phyloP scores from a whole-genome alignment of 2,329 filamentous ascomycete species.

The Rosellinia necatrix region DNA sequence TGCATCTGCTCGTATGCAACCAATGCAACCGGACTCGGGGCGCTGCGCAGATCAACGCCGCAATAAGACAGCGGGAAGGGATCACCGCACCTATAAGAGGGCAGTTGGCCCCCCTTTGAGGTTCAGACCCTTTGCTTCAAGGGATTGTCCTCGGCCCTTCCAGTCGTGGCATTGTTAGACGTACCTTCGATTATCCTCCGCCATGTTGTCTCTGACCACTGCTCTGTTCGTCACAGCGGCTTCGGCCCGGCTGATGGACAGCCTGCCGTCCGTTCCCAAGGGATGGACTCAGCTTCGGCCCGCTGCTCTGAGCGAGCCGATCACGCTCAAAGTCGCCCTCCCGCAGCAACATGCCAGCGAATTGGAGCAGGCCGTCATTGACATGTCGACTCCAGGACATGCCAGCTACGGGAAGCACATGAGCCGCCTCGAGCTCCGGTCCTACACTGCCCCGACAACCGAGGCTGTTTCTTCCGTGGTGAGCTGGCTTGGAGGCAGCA shows the following conservation, averaged over 20 bases:
- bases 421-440: conserved; percentile 52
- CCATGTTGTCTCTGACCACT: conserved; percentile 32
- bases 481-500: conserved; percentile 50
- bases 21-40: conserved; percentile 15
- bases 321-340: conserved; percentile 34
- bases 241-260: conserved; percentile 39
- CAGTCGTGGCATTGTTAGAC: conserved; percentile 12
- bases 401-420: conserved; percentile 55
- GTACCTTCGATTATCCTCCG: conserved; percentile 16
- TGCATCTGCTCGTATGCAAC: conserved; percentile 12
- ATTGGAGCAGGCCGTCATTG: conserved; percentile 51
- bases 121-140: not conserved
- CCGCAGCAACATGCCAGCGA: conserved; percentile 36
- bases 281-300: conserved; percentile 35
- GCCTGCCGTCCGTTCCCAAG: conserved; percentile 33
- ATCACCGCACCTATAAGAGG: conserved; percentile 18
- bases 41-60: conserved; percentile 8
- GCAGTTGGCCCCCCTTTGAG: not conserved
- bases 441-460: conserved; percentile 51
- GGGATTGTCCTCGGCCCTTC: conserved; percentile 8
- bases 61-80: conserved; percentile 5
- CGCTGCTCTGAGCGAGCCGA: conserved; percentile 33
- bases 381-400: conserved; percentile 55
- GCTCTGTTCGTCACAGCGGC: conserved; percentile 37
- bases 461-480: conserved; percentile 47